Conservation (phyloP, 108 stramenopile species). For the Nitzschia palea region DNA sequence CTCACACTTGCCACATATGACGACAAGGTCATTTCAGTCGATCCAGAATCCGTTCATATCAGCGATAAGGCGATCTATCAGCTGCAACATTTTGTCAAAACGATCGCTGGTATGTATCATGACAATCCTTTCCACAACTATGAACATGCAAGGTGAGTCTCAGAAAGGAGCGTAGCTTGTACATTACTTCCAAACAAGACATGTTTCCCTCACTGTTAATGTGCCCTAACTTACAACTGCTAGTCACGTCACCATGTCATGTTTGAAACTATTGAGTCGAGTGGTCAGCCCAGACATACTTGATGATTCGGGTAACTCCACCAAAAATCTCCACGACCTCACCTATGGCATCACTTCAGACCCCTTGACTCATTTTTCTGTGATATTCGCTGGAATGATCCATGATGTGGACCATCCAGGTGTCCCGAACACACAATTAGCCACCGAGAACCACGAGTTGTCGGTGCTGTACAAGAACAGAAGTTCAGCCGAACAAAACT, state of each 20-base stretch:
- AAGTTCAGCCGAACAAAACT: slow-evolving; percentile 28
- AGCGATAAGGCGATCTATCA: slow-evolving; percentile 5
- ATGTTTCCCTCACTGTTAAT: neutral
- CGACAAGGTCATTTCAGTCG: neutral
- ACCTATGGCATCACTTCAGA: slow-evolving; percentile 31
- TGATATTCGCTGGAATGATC: slow-evolving; percentile 49
- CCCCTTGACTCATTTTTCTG: slow-evolving; percentile 41
- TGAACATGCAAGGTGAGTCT: slow-evolving; percentile 54
- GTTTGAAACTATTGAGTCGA: neutral
- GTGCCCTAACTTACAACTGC: too few species aligned
- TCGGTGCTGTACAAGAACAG: slow-evolving; percentile 34
- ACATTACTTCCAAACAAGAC: neutral
- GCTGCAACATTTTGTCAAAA: slow-evolving; percentile 25
- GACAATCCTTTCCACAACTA: slow-evolving; percentile 65
- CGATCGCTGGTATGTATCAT: slow-evolving; percentile 40
- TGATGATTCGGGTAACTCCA: neutral
- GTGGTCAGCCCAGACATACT: neutral
- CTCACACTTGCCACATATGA: slow-evolving; percentile 9
- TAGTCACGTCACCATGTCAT: slow-evolving; percentile 7
- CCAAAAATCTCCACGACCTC: slow-evolving; percentile 26
- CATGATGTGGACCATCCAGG: slow-evolving; percentile 56
- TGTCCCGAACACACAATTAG: slow-evolving; percentile 36
- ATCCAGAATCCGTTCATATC: slow-evolving; percentile 12
- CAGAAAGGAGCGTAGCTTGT: slow-evolving; percentile 2
- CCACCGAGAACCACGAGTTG: slow-evolving; percentile 31